These are phyloP conservation scores for Taphrina pruni DNA, from an alignment of 1,139 yeast species.

Conservation along the genomic window DNA sequence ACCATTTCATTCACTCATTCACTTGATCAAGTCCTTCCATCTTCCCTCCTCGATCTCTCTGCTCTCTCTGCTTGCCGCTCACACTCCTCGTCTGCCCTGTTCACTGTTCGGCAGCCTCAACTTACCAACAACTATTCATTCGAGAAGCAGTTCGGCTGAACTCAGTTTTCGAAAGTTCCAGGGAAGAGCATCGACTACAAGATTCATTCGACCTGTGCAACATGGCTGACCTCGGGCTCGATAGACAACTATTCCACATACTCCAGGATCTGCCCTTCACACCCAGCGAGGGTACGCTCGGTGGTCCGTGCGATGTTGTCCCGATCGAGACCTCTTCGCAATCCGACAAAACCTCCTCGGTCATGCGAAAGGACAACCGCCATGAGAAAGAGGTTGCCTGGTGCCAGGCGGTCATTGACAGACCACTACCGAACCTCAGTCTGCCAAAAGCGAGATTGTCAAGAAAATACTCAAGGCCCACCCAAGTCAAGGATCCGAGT, in stretches of 20 bases:
- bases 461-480: not conserved
- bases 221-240: constrained; percentile 8
- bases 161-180: not conserved
- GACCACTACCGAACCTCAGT: constrained; percentile 12
- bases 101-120: too few species aligned
- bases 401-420: constrained; percentile 8
- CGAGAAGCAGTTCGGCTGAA: not conserved
- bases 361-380: not conserved
- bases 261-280: constrained; percentile 2
- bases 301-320: not conserved
- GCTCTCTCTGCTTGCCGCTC: not conserved
- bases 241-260: not conserved
- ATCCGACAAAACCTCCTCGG: not conserved
- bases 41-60: not conserved
- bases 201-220: not conserved
- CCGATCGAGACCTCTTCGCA: not conserved
- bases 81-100: too few species aligned
- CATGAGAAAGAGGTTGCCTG: constrained; percentile 10
- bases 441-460: not conserved
- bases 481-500: not conserved
- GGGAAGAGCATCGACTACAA: not conserved
- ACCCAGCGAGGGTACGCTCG: not conserved
- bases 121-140: too few species aligned
- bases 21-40: not conserved
- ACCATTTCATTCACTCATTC: too few species aligned